Evolutionary conservation across 768 basidiomycete genomes (phyloP), one percentile per base, ranked within the genome.

Genomic region (Pilatotrama ljubarskyi): DNA sequence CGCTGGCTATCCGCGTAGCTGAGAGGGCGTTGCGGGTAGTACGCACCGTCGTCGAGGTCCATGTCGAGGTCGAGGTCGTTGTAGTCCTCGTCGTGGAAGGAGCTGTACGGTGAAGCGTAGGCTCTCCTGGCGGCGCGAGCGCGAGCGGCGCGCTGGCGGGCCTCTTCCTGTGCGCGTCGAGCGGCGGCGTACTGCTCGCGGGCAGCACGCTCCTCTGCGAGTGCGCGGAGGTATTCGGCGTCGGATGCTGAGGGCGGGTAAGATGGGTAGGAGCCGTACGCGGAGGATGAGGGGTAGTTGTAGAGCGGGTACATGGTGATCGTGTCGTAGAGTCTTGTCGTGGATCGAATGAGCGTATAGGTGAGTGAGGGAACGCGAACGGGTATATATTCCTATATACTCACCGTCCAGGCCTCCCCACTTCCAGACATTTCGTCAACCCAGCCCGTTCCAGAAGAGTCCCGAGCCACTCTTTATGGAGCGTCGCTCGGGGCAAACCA

Each of bases 141-240:
- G 24, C 70, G 70, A 26, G 67, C 68, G 36, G 70, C 70, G 55
- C 70, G 68, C 29, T 60, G 49, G 26, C 69, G 67, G n/a, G 70
- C 68, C 38, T 69, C 69, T 51, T 68, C 67, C 55, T 71, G 67
- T 1, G 67, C 65, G 40, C 69, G 70, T 32, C 60, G 61, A 52
- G 70, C 70, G 15, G 67, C 67, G 24, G 59, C 64, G 43, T 68
- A 68, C 36, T 68, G 68, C 36, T 66, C 63, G 32, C 66, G 68
- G 5, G 70, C 70, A 15, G 70, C 69, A n/a, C 64, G 68, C 50
- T 71, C 70, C 22, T 71, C 69, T 15, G 70, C 68, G 20, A 71
- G 62, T 9, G 69, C 69, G 24, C 64, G 67, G 14, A 64, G 48
- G 62, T 71, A 71, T n/a, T 64, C 66, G 26, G 59, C 42, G 51